Conservation (phyloP, 2,329 filamentous ascomycete genomes). For the Penicillium sp. region DNA sequence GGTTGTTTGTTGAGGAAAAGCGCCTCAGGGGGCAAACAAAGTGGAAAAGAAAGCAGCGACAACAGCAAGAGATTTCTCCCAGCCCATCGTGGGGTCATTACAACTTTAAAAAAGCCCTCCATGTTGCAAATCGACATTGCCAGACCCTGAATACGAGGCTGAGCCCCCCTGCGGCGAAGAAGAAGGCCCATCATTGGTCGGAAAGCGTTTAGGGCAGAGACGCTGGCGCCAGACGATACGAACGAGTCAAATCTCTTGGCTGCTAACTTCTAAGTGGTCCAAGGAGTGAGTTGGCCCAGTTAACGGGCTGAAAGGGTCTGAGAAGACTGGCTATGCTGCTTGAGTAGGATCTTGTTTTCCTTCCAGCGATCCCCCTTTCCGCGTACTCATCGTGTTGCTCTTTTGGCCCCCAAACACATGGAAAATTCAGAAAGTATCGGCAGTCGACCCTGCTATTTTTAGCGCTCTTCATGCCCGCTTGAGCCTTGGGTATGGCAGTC, state of each 20-base stretch:
- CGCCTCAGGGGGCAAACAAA: not conserved
- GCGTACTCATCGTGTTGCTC: not conserved
- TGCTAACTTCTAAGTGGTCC: not conserved
- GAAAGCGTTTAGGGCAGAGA: slow-evolving; percentile 4
- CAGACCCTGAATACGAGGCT: slow-evolving; percentile 19
- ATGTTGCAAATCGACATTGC: not conserved
- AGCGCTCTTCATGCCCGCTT: not conserved
- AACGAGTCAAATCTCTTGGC: slow-evolving; percentile 3
- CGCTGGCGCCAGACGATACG: slow-evolving; percentile 7
- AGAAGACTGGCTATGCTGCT: not conserved
- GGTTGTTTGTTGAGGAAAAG: not conserved
- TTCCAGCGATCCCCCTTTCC: not conserved
- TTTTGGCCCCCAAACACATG: not conserved
- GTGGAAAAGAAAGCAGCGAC: not conserved
- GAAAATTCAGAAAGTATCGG: not conserved
- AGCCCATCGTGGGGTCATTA: slow-evolving; percentile 4
- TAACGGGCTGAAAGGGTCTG: too few relatives aligned
- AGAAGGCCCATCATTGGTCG: not conserved
- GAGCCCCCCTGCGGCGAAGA: slow-evolving; percentile 3
- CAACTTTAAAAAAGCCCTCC: slow-evolving; percentile 7
- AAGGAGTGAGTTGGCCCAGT: not conserved
- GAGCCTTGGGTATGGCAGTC: not conserved
- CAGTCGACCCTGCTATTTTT: slow-evolving; percentile 1
- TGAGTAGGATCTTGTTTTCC: not conserved
- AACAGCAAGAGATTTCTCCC: not conserved